A percentile compares a stretch with the other conserved stretches of the same genome.
Evolutionary conservation across 331 rosid genomes (phyloP).

Genomic region (Erythrophleum ivorense): DNA sequence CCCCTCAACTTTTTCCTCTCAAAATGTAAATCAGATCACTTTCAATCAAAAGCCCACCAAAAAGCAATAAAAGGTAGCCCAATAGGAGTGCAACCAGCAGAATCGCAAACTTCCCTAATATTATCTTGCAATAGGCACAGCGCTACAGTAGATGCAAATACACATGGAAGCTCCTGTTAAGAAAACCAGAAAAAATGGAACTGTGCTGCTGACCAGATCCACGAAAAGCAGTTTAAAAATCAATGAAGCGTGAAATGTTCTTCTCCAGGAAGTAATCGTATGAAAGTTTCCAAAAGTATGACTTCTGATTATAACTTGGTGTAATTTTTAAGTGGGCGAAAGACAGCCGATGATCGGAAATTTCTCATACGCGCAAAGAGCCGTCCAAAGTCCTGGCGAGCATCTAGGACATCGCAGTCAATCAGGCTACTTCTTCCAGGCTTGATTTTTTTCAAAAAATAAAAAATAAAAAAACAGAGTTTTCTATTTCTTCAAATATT

Average conservation of each 20-base stretch:
- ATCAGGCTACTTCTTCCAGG: slow-evolving; percentile 13
- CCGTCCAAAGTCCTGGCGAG: slow-evolving; percentile 36
- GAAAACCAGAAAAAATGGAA: slow-evolving; percentile 28
- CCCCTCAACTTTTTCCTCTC: slow-evolving; percentile 12
- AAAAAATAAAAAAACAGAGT: neutral
- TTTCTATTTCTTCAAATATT: neutral
- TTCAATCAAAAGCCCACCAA: slow-evolving; percentile 31
- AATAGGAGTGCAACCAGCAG: slow-evolving; percentile 33
- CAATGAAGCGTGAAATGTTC: slow-evolving; percentile 41
- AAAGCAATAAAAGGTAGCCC: slow-evolving; percentile 29
- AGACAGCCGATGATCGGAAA: neutral
- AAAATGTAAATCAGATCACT: slow-evolving; percentile 42
- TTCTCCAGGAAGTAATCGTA: neutral
- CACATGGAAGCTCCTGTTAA: slow-evolving; percentile 14
- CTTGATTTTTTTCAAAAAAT: neutral
- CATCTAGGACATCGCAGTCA: slow-evolving; percentile 43
- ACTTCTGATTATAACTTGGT: neutral
- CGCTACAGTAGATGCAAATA: slow-evolving; percentile 28
- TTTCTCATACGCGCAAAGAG: slow-evolving; percentile 40
- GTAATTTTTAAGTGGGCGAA: slow-evolving; percentile 12
- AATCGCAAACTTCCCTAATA: neutral
- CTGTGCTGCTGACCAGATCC: slow-evolving; percentile 60
- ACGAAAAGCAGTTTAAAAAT: slow-evolving; percentile 46
- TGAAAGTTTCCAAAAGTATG: neutral
- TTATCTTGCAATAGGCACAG: neutral